Base-by-base conservation (phyloP, 306 rosid genomes). In the Phaseolus lunatus region DNA sequence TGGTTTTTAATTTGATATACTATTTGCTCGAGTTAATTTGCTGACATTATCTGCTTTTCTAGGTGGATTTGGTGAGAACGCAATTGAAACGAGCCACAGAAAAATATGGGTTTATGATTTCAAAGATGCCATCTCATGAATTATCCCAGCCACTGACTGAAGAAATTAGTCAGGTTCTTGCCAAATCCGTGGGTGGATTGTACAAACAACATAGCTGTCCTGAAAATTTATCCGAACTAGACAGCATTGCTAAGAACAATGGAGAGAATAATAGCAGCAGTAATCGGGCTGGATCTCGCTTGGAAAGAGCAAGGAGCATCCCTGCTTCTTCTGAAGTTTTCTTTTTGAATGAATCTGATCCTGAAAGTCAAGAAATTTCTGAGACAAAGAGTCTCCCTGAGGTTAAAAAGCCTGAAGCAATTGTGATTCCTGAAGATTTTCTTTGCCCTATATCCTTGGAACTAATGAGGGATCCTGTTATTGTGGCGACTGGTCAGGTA, bases 401-500 rank as follows among this genome's bases (percentile, higher is more conserved):
- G 65, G 78, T 70, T 37, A 94, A 92, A 87, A 95, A 84, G 86
- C 72, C 91, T 3, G 94, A 89, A 74, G 82, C 82, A 79, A 78
- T 73, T 76, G 85, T 76, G 14, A 83, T 92, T 69, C 99, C 97
- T 78, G 97, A 93, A 72, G 99, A 96, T 84, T 92, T 89, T 83
- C 86, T 92, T 39, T 96, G 99, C 89, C 97, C 99, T 35, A 91
- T 96, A 79, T 96, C 99, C 78, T 83, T 96, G 85, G 99, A 96
- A 85, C 80, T 92, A 66, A 89, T 96, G 99, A 88, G 94, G 78
- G 99, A 96, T 86, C 99, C 99, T 70, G 99, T 96, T 77, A 96
- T 92, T 80, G 98, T 96, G 70, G 87, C 99, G 81, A 96, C 99
- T 0, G 99, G 99, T 52, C 99, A 96, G 99, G 99, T 91, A 81